phyloP scores from a whole-genome alignment of 2,329 filamentous ascomycete genomes.

The Corinectria fuckeliana region DNA sequence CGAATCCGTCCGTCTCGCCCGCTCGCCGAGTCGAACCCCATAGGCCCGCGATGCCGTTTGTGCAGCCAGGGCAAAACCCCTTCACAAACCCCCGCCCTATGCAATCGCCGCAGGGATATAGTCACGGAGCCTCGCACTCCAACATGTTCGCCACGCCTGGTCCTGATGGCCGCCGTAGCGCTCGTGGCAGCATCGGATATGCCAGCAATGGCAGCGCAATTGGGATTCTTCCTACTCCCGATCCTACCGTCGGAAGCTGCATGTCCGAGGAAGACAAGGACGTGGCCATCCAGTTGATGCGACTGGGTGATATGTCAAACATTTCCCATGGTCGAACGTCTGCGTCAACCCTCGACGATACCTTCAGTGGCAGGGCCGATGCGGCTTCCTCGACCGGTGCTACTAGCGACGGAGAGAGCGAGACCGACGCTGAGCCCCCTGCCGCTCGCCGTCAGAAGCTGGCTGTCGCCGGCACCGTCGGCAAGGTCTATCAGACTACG shows the following conservation, averaged over 20 bases:
- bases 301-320: constrained; percentile 91
- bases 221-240: constrained; percentile 84
- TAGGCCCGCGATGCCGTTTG: constrained; percentile 76
- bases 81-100: constrained; percentile 80
- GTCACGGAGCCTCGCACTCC: constrained; percentile 53
- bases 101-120: constrained; percentile 83
- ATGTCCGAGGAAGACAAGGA: constrained; percentile 95
- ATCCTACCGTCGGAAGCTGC: constrained; percentile 95
- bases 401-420: constrained; percentile 78
- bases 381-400: constrained; percentile 83
- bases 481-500: constrained; percentile 58
- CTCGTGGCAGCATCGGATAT: constrained; percentile 66
- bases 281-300: constrained; percentile 95
- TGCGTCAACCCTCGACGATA: constrained; percentile 91
- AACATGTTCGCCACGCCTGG: constrained; percentile 68
- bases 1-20: constrained; percentile 95
- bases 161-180: constrained; percentile 66
- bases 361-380: constrained; percentile 88
- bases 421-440: constrained; percentile 67
- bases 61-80: constrained; percentile 77
- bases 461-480: constrained; percentile 50
- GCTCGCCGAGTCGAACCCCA: constrained; percentile 79
- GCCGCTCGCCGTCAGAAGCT: constrained; percentile 65
- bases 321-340: constrained; percentile 93
- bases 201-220: constrained; percentile 50